These are phyloP conservation scores for Lepraria neglecta DNA, from an alignment of 495 filamentous ascomycete species.

Conservation along the genomic window DNA sequence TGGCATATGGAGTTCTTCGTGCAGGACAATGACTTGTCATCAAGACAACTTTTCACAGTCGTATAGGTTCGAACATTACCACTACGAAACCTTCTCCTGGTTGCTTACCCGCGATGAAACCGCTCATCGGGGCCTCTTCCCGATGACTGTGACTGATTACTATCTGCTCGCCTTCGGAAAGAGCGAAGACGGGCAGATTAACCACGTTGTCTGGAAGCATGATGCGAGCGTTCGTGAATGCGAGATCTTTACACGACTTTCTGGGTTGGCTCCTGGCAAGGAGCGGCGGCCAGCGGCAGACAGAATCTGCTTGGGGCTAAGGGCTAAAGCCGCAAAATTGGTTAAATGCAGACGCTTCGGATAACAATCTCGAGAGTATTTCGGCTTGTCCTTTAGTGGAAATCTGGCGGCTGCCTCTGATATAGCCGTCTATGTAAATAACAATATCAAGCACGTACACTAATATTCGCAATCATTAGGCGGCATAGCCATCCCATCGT, in stretches of 20 bases:
- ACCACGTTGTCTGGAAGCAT: slow-evolving; percentile 9
- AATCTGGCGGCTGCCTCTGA: no score
- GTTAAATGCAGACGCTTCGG: no score
- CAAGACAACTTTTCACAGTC: background rate
- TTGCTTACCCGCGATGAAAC: slow-evolving; percentile 13
- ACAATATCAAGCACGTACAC: no score
- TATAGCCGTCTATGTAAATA: no score
- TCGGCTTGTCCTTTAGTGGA: no score
- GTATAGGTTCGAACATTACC: background rate
- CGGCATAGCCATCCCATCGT: no score
- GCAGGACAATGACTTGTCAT: slow-evolving; percentile 1
- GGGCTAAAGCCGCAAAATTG: no score
- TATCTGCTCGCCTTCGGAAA: slow-evolving; percentile 12
- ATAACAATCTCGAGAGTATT: no score
- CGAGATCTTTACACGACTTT: slow-evolving; percentile 1
- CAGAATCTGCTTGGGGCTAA: no score
- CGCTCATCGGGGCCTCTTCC: background rate
- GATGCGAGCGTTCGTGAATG: background rate
- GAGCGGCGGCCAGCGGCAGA: no score
- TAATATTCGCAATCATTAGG: no score
- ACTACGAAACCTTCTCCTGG: slow-evolving; percentile 14
- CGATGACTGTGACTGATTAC: background rate
- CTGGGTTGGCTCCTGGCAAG: no score
- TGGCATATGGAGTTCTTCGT: background rate
- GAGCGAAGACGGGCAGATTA: background rate